phyloP scores from a whole-genome alignment of 108 stramenopile species.

The Nitzschia putrida region DNA sequence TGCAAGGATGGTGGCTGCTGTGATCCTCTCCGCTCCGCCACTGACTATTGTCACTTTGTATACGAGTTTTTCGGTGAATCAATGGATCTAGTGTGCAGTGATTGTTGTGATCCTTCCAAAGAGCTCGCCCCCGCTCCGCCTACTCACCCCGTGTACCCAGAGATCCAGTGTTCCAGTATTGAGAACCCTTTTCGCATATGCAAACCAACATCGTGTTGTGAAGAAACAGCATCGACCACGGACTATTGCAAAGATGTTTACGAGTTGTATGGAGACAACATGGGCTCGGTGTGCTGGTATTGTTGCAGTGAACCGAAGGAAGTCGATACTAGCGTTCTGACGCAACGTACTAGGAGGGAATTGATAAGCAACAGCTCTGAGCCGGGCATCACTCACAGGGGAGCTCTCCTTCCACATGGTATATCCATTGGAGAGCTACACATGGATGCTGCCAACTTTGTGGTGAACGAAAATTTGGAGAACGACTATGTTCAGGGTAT shows the following conservation, averaged over 20 bases:
- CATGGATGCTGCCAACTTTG: slow-evolving; percentile 17
- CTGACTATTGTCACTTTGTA: slow-evolving; percentile 18
- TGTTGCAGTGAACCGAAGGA: slow-evolving; percentile 27
- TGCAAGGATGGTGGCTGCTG: slow-evolving; percentile 35
- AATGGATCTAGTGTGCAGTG: slow-evolving; percentile 20
- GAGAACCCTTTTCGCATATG: slow-evolving; percentile 33
- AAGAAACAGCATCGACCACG: not conserved
- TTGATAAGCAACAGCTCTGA: not conserved
- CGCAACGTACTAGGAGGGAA: not conserved
- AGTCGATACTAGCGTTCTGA: slow-evolving; percentile 2
- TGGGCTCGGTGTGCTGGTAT: slow-evolving; percentile 35
- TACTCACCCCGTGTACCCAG: slow-evolving; percentile 15
- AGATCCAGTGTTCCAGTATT: slow-evolving; percentile 22
- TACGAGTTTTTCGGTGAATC: slow-evolving; percentile 9
- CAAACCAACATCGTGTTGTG: slow-evolving; percentile 22
- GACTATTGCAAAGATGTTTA: slow-evolving; percentile 17
- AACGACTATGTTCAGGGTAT: not conserved
- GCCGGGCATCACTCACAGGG: not conserved
- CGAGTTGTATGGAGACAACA: slow-evolving; percentile 16
- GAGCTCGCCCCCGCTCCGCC: slow-evolving; percentile 19
- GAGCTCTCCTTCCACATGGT: slow-evolving; percentile 10
- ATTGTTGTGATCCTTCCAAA: slow-evolving; percentile 35
- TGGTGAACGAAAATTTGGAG: slow-evolving; percentile 9
- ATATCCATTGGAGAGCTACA: not conserved
- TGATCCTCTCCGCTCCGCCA: slow-evolving; percentile 22